Evolutionary conservation across 495 filamentous ascomycete genomes (phyloP).

Genomic region (Chaetomium fimeti): DNA sequence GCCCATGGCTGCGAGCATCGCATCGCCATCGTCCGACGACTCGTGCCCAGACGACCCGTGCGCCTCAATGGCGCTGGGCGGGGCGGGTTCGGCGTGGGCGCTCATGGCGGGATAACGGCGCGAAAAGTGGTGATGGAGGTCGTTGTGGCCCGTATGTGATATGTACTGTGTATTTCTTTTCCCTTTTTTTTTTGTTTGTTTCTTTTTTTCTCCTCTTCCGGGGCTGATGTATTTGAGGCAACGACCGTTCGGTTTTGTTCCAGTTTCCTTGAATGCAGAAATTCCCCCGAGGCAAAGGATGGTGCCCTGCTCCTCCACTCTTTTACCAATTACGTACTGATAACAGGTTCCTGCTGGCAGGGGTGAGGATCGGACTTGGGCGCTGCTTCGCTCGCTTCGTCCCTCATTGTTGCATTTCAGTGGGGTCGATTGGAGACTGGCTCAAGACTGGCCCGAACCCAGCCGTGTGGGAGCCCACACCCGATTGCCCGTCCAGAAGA

Average conservation of each 20-base stretch:
- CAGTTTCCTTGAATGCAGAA: neutral
- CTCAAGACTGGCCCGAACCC: too few relatives aligned
- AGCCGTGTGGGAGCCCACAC: too few relatives aligned
- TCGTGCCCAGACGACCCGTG: conserved; percentile 13
- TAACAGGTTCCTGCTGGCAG: neutral
- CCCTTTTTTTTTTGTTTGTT: neutral
- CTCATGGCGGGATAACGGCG: neutral
- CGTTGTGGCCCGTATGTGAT: neutral
- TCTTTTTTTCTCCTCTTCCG: neutral
- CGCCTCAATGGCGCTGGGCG: neutral
- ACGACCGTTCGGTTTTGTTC: too few relatives aligned
- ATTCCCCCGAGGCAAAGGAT: neutral
- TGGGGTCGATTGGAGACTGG: neutral
- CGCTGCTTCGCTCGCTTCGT: neutral
- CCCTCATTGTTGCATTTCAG: neutral
- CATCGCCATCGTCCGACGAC: conserved; percentile 41
- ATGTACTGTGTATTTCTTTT: too few relatives aligned
- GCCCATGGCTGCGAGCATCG: conserved; percentile 51
- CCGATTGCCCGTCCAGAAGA: too few relatives aligned
- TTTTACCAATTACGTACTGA: conserved; percentile 6
- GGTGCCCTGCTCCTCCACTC: neutral
- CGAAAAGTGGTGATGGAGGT: neutral
- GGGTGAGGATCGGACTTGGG: neutral
- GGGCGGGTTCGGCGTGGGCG: conserved; percentile 3
- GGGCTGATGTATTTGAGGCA: neutral